Percentiles rank a stretch among this genome's conserved stretches.
Conservation (phyloP, 495 filamentous ascomycete species). For the Geoglossum glabrum region DNA sequence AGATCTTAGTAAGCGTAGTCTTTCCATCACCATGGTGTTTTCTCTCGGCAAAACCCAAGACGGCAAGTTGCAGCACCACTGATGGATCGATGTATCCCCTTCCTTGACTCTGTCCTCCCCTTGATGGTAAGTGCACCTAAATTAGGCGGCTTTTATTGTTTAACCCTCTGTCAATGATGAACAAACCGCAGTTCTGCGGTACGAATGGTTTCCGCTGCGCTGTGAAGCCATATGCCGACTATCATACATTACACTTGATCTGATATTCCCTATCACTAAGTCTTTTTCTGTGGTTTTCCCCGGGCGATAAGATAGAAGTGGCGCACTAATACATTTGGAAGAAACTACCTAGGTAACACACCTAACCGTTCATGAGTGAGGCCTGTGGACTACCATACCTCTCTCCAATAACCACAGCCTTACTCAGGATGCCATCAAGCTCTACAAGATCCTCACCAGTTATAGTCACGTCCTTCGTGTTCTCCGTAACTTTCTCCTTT, state of each 20-base stretch:
- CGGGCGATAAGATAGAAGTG: neutral
- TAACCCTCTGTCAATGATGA: conserved; percentile 21
- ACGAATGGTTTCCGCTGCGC: conserved; percentile 26
- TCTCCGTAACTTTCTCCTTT: conserved; percentile 19
- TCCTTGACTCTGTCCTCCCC: no score
- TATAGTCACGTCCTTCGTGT: conserved; percentile 16
- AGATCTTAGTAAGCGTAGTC: neutral
- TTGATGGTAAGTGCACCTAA: no score
- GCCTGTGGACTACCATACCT: conserved; percentile 12
- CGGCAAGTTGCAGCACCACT: neutral
- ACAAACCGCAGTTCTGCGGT: conserved; percentile 35
- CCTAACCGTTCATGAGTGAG: neutral
- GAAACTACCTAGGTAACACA: neutral
- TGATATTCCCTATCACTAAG: conserved; percentile 16
- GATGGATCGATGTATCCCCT: neutral
- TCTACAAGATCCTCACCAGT: conserved; percentile 19
- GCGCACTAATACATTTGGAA: neutral
- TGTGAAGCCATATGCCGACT: conserved; percentile 31
- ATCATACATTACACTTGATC: conserved; percentile 34
- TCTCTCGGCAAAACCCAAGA: neutral
- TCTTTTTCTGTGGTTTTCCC: neutral
- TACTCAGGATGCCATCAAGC: conserved; percentile 18
- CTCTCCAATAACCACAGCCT: conserved; percentile 12
- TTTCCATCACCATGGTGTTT: neutral
- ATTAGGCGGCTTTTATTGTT: neutral